Conservation (phyloP, 148 eudicot genomes). For the Vaccinium darrowii region DNA sequence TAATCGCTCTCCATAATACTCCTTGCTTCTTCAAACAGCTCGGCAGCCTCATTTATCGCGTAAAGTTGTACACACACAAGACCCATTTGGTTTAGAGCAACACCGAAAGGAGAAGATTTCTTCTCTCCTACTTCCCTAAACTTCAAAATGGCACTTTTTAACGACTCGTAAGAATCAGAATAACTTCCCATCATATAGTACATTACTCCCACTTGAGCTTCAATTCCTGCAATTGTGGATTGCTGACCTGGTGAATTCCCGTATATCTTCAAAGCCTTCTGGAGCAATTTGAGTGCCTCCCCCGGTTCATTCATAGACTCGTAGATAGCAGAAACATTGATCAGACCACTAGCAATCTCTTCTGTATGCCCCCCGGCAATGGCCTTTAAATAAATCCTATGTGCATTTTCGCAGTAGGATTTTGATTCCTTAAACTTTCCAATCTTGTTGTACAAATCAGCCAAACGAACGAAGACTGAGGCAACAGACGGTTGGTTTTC, state of each 20-base stretch:
- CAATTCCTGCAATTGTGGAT: constrained; percentile 72
- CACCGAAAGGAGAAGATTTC: constrained; percentile 58
- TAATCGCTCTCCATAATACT: constrained; percentile 59
- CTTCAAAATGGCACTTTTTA: constrained; percentile 51
- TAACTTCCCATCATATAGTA: constrained; percentile 54
- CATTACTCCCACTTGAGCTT: constrained; percentile 85
- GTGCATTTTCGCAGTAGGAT: constrained; percentile 65
- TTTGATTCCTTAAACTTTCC: constrained; percentile 71
- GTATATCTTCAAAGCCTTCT: constrained; percentile 50
- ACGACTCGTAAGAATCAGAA: constrained; percentile 44
- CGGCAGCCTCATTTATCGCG: constrained; percentile 66
- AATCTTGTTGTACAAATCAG: constrained; percentile 67
- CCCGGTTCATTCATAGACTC: constrained; percentile 70
- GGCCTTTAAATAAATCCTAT: constrained; percentile 50
- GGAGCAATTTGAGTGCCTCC: constrained; percentile 50
- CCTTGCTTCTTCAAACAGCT: constrained; percentile 68
- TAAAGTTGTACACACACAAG: constrained; percentile 62
- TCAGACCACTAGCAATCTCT: constrained; percentile 65
- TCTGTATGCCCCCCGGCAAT: constrained; percentile 36
- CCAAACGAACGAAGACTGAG: constrained; percentile 64
- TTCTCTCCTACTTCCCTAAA: constrained; percentile 58
- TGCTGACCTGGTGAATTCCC: constrained; percentile 42
- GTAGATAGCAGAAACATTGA: constrained; percentile 65
- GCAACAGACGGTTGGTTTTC: constrained; percentile 65
- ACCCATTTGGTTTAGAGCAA: constrained; percentile 77